phyloP scores from a whole-genome alignment of 2,329 filamentous ascomycete species.

The Paraconiothyrium brasiliense region DNA sequence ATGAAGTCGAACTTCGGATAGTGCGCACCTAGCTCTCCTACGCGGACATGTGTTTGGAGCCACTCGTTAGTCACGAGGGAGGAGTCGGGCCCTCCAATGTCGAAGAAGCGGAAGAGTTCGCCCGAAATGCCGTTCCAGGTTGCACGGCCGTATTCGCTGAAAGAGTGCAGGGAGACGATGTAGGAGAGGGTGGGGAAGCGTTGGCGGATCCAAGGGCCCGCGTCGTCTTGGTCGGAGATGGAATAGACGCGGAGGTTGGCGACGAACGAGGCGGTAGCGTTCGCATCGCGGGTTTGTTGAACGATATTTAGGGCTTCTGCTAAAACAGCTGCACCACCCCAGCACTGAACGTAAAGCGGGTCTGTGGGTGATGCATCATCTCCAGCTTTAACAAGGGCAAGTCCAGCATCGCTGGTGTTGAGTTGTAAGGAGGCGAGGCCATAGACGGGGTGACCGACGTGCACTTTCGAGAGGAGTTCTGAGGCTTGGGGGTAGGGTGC shows the following conservation, averaged over 20 bases:
- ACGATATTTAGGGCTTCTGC: conserved; percentile 57
- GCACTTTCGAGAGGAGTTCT: conserved; percentile 19
- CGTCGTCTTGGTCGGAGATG: conserved; percentile 67
- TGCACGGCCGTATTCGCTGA: conserved; percentile 60
- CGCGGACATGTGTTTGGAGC: conserved; percentile 60
- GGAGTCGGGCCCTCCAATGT: conserved; percentile 55
- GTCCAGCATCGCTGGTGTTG: conserved; percentile 24
- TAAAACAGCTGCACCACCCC: conserved; percentile 56
- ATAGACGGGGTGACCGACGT: conserved; percentile 50
- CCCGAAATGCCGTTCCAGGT: conserved; percentile 63
- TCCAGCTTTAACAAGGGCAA: conserved; percentile 33
- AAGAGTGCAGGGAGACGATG: conserved; percentile 62
- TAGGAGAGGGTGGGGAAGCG: conserved; percentile 63
- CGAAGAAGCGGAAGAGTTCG: conserved; percentile 41
- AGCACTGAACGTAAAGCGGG: conserved; percentile 43
- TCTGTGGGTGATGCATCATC: conserved; percentile 42
- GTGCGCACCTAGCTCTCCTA: conserved; percentile 52
- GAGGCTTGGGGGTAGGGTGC: conserved; percentile 33
- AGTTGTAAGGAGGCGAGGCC: conserved; percentile 48
- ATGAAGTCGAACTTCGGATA: conserved; percentile 57
- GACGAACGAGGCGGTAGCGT: conserved; percentile 24
- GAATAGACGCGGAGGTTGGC: conserved; percentile 45
- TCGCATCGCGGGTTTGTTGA: conserved; percentile 24
- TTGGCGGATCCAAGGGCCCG: conserved; percentile 61
- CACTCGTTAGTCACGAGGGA: conserved; percentile 59